These are phyloP conservation scores for Acanthamoeba castellanii DNA, from an alignment of 208 protist species.

Conservation along the genomic window DNA sequence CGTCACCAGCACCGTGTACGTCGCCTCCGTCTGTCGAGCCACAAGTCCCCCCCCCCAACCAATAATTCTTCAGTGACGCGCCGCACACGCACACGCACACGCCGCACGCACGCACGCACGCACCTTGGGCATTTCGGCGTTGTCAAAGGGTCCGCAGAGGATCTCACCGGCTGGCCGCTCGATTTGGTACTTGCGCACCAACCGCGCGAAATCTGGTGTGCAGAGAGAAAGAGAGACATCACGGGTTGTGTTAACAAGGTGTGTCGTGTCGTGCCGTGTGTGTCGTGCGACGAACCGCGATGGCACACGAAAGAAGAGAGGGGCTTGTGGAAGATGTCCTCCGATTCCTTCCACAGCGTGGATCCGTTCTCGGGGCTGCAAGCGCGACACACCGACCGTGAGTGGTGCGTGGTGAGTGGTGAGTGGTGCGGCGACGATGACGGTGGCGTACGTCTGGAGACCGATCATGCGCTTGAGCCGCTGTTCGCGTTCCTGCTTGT, in stretches of 20 bases:
- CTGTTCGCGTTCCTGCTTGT: slow-evolving; percentile 50
- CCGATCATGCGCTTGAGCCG: slow-evolving; percentile 41
- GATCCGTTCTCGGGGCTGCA: slow-evolving; percentile 19
- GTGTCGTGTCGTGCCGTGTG: background rate
- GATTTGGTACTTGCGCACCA: slow-evolving; percentile 48
- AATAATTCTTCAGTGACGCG: too few relatives aligned
- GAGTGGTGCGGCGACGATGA: background rate
- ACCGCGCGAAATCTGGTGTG: background rate
- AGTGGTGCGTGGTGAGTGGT: too few relatives aligned
- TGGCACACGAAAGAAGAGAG: slow-evolving; percentile 34
- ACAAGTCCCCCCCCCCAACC: too few relatives aligned
- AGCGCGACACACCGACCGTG: background rate
- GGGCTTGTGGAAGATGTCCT: slow-evolving; percentile 25
- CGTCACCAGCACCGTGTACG: slow-evolving; percentile 28
- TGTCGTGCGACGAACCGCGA: background rate
- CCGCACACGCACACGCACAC: too few relatives aligned
- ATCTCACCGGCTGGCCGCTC: slow-evolving; percentile 43
- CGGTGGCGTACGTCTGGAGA: background rate
- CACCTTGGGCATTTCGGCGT: background rate
- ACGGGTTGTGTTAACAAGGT: too few relatives aligned
- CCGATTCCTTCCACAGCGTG: slow-evolving; percentile 22
- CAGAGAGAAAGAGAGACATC: background rate
- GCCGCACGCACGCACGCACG: background rate
- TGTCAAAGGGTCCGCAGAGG: slow-evolving; percentile 32
- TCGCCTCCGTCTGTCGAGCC: background rate